Evolutionary conservation across 768 basidiomycete genomes (phyloP).

Genomic region (Russula olivacea): DNA sequence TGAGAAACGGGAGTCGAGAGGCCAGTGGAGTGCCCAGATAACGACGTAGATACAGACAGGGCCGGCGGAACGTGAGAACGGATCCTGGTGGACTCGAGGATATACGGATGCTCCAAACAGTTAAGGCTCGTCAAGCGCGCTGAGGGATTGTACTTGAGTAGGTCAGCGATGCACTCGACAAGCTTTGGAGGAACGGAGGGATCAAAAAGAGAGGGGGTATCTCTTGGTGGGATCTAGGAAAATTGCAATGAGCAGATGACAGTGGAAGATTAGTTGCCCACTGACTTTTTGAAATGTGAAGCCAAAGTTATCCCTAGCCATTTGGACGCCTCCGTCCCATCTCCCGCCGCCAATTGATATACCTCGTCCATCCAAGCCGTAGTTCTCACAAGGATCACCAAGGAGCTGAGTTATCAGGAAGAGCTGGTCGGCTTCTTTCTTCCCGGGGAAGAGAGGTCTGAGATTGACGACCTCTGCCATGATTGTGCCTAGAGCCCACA

Average conservation of each 20-base stretch:
- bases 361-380: conserved; percentile 69
- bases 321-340: conserved; percentile 80
- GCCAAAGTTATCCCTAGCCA: conserved; percentile 72
- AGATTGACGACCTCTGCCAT: conserved; percentile 96
- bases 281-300: conserved; percentile 87
- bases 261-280: conserved; percentile 18
- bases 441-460: conserved; percentile 91
- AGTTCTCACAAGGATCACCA: conserved; percentile 82
- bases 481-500: conserved; percentile 99
- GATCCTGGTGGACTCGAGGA: conserved; percentile 60
- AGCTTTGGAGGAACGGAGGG: conserved; percentile 70
- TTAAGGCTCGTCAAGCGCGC: conserved; percentile 78
- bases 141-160: conserved; percentile 89
- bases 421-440: conserved; percentile 89
- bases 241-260: conserved; percentile 17
- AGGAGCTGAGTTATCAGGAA: conserved; percentile 86
- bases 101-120: conserved; percentile 86
- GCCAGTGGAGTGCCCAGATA: conserved; percentile 34
- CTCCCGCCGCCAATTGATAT: conserved; percentile 76
- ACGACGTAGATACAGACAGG: conserved; percentile 28
- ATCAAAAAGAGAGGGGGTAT: conserved; percentile 71
- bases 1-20: conserved; percentile 23
- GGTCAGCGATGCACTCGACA: conserved; percentile 85
- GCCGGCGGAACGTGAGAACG: conserved; percentile 18
- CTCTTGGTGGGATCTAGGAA: conserved; percentile 54